Evolutionary conservation across 2,329 filamentous ascomycete genomes (phyloP), one percentile per base, ranked within the genome.

Genomic region (Pseudovirgaria hyperparasitica): DNA sequence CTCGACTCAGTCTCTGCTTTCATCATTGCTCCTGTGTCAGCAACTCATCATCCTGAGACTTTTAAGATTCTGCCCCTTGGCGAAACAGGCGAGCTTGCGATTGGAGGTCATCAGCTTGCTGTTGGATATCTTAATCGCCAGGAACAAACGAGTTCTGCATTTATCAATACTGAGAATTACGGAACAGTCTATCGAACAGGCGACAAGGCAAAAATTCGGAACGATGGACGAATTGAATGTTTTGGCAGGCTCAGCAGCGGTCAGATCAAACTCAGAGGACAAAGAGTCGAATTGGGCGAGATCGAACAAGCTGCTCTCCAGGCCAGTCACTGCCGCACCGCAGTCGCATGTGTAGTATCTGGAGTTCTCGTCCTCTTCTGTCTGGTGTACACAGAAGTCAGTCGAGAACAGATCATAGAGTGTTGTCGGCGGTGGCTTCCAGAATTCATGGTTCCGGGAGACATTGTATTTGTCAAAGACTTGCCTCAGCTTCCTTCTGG

Each of bases 241-340:
- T 63, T 86, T 18, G 86, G 86, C 0, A 75, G 86, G 8, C 75
- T 93, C 9, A 69, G 70, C 2, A 71, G 72, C 26, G 84, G 82
- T 1, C 86, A 94, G 50, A 75, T 93, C 26, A 93, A 93, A 52
- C 62, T 93, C 6, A 70, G 84, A 28, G 85, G 85, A 2, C 85
- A 92, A 51, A 67, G 84, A 25, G 69, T 92, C 26, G 80, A 90
- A 43, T 67, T 90, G 4, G 80, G 80, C 1, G 82, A 58, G 27
- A 45, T 58, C n/a, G 51, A 57, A 33, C 42, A 55, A 21, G 40
- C 40, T 11, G 39, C 52, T 5, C 34, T 42, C 22, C 51, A 42
- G 27, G 27, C 45, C 6, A 29, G 44, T 14, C 42, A 38, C 7
- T 56, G 82, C 24, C 73, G 76, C 34, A 67, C 67, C 24, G 75